Percentiles rank a stretch among this genome's conserved stretches.
These are phyloP conservation scores for Gracilariopsis chorda DNA, from an alignment of 23 red algal species.

Conservation along the genomic window DNA sequence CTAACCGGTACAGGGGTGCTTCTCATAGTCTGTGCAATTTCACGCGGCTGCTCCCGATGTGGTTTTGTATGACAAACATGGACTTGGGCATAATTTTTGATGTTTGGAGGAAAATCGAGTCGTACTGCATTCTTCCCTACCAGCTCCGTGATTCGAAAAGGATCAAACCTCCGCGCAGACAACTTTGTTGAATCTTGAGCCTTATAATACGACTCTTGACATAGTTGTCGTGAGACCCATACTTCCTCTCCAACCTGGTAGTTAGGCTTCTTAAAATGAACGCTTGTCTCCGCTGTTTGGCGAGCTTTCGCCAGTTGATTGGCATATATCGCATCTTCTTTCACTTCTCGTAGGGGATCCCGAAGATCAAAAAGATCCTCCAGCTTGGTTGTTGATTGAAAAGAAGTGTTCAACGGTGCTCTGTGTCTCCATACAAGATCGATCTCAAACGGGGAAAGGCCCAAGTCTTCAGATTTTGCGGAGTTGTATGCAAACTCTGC, in stretches of 20 bases:
- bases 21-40: neutral
- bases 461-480: neutral
- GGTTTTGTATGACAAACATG: neutral
- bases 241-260: neutral
- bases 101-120: neutral
- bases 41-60: neutral
- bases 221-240: neutral
- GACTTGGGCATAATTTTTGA: neutral
- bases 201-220: neutral
- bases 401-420: neutral
- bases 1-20: neutral
- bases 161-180: neutral
- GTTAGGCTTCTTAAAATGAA: neutral
- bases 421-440: slow-evolving; percentile 9
- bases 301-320: neutral
- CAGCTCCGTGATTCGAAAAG: neutral
- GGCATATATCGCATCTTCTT: no score
- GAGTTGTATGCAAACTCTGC: slow-evolving; percentile 29
- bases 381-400: neutral
- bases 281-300: neutral
- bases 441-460: neutral
- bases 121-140: neutral
- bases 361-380: neutral
- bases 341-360: neutral
- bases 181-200: neutral